A percentile compares a stretch with the other conserved stretches of the same genome.
These are phyloP conservation scores for Fusarium xylarioides DNA, from an alignment of 2,329 filamentous ascomycete genomes.

Conservation along the genomic window DNA sequence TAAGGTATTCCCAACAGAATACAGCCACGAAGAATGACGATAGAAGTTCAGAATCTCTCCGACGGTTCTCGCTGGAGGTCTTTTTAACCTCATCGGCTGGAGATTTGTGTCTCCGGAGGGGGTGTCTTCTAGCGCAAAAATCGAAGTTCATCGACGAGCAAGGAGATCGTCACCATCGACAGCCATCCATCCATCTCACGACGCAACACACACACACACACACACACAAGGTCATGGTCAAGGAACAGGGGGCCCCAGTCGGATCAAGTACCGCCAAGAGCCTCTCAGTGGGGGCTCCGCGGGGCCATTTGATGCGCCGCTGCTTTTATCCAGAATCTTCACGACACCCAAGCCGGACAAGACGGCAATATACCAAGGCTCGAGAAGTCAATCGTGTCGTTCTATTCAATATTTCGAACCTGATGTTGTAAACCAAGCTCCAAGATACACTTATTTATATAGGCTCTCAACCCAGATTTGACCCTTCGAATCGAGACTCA, in stretches of 20 bases:
- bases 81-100: constrained; percentile 27
- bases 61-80: constrained; percentile 5
- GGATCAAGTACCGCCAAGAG: constrained; percentile 33
- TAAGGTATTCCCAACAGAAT: background rate
- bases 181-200: constrained; percentile 1
- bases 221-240: background rate
- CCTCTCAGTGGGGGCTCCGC: constrained; percentile 31
- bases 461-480: background rate
- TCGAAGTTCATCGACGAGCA: constrained; percentile 2
- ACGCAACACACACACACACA: background rate
- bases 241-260: constrained; percentile 16
- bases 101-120: constrained; percentile 18
- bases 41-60: background rate
- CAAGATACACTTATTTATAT: too few relatives aligned
- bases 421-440: background rate
- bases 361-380: constrained; percentile 23
- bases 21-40: background rate
- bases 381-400: background rate
- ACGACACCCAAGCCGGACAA: constrained; percentile 28
- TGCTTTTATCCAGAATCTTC: constrained; percentile 30
- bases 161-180: constrained; percentile 19
- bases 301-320: constrained; percentile 26
- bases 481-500: background rate
- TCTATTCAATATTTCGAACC: background rate
- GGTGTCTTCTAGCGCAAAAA: constrained; percentile 14